Conservation (phyloP, 2,329 filamentous ascomycete genomes). For the Fusarium sp. region DNA sequence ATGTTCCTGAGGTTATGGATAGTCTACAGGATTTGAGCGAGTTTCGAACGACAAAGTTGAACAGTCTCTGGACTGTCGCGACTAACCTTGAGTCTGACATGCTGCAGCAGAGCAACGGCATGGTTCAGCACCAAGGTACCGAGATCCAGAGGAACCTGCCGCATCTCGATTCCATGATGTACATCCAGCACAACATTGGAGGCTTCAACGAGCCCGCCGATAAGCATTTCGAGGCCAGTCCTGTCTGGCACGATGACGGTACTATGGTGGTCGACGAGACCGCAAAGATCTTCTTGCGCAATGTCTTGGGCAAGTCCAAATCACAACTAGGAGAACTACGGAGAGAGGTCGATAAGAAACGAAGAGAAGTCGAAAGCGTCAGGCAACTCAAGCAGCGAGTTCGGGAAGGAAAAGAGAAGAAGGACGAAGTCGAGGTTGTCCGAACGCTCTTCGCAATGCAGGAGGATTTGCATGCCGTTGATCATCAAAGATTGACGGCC, state of each 20-base stretch:
- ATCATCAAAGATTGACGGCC: constrained; percentile 84
- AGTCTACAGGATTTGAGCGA: constrained; percentile 94
- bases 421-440: constrained; percentile 88
- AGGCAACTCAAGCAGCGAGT: constrained; percentile 80
- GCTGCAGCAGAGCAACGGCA: constrained; percentile 76
- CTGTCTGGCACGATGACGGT: constrained; percentile 96
- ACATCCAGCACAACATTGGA: constrained; percentile 88
- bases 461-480: constrained; percentile 84
- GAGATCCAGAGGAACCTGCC: constrained; percentile 92
- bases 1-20: constrained; percentile 92
- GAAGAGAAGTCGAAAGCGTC: constrained; percentile 82
- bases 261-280: constrained; percentile 86
- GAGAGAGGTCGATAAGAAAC: constrained; percentile 85
- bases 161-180: constrained; percentile 96
- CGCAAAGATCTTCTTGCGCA: constrained; percentile 90
- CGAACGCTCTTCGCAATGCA: constrained; percentile 85
- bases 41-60: constrained; percentile 85
- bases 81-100: constrained; percentile 83
- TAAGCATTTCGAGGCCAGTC: constrained; percentile 90
- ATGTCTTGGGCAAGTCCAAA: constrained; percentile 92
- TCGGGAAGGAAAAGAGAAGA: constrained; percentile 84
- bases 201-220: constrained; percentile 86
- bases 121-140: constrained; percentile 76
- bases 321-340: constrained; percentile 81
- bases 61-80: constrained; percentile 85